These are phyloP conservation scores for Carex myosuroides DNA, from an alignment of 176 grass and related monocot species.

Conservation along the genomic window DNA sequence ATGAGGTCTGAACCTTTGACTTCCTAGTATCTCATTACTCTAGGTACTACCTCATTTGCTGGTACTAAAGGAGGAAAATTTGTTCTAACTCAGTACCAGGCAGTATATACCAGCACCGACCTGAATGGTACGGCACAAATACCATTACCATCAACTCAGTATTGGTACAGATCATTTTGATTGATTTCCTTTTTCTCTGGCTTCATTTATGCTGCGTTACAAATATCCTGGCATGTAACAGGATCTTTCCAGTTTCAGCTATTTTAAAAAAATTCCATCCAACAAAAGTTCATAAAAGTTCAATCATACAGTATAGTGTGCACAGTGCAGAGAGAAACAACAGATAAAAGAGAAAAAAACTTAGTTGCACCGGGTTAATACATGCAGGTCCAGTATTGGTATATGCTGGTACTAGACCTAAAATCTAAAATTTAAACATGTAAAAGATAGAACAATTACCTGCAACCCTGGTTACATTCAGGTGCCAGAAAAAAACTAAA, in stretches of 20 bases:
- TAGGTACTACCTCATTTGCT: not conserved
- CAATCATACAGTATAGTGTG: not conserved
- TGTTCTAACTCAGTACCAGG: not conserved
- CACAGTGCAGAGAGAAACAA: not conserved
- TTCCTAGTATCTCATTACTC: not conserved
- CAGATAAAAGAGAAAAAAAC: not conserved
- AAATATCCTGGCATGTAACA: not conserved
- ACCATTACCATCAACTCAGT: not conserved
- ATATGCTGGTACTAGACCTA: not conserved
- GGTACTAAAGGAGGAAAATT: not conserved
- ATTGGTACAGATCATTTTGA: not conserved
- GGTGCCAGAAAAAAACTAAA: conserved; percentile 51
- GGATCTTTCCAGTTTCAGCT: not conserved
- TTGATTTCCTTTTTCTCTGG: conserved; percentile 3
- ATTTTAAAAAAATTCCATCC: not conserved
- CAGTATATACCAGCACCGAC: not conserved
- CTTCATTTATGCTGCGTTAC: not conserved
- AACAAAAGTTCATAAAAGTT: not conserved
- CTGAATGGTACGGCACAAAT: not conserved
- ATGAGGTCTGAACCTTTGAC: not conserved
- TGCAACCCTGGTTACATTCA: conserved; percentile 78
- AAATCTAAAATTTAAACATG: not conserved
- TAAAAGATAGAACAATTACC: conserved; percentile 37
- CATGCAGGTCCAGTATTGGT: not conserved
- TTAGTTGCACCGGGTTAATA: not conserved